These are phyloP conservation scores for Vigna trinervia DNA, from an alignment of 306 rosid genomes.

Conservation along the genomic window DNA sequence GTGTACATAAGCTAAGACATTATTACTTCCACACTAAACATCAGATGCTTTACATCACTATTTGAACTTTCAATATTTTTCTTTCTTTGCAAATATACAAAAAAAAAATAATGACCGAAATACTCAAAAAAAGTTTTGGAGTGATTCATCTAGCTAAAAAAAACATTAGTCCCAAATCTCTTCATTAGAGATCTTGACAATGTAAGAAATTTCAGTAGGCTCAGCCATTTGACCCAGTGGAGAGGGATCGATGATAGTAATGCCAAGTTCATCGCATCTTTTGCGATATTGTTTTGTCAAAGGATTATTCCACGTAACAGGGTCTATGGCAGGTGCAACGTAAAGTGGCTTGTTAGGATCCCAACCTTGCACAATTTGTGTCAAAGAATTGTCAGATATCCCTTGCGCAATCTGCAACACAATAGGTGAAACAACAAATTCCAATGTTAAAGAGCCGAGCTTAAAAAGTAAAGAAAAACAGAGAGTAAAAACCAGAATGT, in stretches of 20 bases:
- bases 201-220: constrained; percentile 34
- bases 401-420: constrained; percentile 74
- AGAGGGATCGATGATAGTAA: constrained; percentile 66
- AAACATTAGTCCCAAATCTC: background rate
- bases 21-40: no score
- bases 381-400: constrained; percentile 70
- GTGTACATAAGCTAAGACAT: no score
- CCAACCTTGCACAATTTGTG: constrained; percentile 80
- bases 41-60: no score
- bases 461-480: no score
- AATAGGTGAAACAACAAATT: background rate
- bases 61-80: no score
- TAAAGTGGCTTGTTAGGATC: constrained; percentile 71
- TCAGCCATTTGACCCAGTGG: constrained; percentile 71
- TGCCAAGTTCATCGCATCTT: constrained; percentile 63
- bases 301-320: constrained; percentile 73
- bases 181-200: background rate
- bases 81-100: no score
- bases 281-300: constrained; percentile 65
- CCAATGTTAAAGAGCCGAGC: background rate
- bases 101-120: no score
- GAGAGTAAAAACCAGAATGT: no score
- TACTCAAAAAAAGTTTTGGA: no score
- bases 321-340: constrained; percentile 86
- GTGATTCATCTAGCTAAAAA: no score